Evolutionary conservation across 768 basidiomycete genomes (phyloP).

Genomic region (Kwoniella dendrophila): DNA sequence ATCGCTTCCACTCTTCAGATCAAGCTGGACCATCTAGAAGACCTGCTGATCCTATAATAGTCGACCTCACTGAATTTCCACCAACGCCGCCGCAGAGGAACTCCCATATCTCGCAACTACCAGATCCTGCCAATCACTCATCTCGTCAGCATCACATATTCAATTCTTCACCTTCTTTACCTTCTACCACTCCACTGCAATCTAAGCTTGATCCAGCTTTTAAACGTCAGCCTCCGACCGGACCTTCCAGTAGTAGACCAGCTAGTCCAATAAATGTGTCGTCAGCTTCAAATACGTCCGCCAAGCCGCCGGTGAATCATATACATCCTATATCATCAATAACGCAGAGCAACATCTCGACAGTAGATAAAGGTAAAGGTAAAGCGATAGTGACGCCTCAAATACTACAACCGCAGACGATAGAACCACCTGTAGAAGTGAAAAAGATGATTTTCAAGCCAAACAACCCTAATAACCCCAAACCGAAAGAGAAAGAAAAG

Average conservation of each 20-base stretch:
- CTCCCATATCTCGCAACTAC: not conserved
- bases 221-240: not conserved
- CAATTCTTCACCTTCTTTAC: not conserved
- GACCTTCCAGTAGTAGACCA: not conserved
- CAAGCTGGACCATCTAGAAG: not conserved
- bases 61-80: not conserved
- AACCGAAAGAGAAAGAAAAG: slow-evolving; percentile 9
- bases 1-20: not conserved
- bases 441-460: slow-evolving; percentile 22
- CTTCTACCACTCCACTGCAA: not conserved
- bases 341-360: too few species aligned
- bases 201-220: not conserved
- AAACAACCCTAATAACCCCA: slow-evolving; percentile 12
- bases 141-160: not conserved
- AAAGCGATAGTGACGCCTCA: not conserved
- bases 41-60: too few species aligned
- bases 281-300: too few species aligned
- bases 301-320: not conserved
- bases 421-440: not conserved
- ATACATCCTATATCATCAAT: not conserved
- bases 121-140: not conserved
- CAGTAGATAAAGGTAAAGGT: not conserved
- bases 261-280: too few species aligned
- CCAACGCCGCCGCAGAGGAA: not conserved
- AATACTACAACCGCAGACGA: not conserved